Evolutionary conservation across 2,329 filamentous ascomycete species (phyloP).

Genomic region (Hypocrella siamensis): DNA sequence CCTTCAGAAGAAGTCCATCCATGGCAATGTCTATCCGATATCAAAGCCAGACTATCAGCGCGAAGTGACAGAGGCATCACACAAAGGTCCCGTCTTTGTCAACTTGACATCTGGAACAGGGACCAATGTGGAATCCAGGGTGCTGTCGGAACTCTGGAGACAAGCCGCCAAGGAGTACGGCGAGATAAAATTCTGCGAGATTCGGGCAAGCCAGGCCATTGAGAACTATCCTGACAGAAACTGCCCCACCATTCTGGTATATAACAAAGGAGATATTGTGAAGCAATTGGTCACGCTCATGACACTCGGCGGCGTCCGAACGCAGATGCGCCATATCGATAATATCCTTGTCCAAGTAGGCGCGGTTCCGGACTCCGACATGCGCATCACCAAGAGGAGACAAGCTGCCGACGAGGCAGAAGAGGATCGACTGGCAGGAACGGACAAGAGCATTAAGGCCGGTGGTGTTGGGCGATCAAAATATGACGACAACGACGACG

Average conservation of each 20-base stretch:
- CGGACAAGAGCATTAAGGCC: conserved; percentile 31
- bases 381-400: conserved; percentile 52
- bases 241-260: conserved; percentile 84
- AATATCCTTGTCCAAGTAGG: conserved; percentile 68
- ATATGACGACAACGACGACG: conserved; percentile 25
- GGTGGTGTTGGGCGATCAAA: conserved; percentile 30
- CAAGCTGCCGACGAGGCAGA: conserved; percentile 44
- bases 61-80: conserved; percentile 83
- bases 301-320: conserved; percentile 58
- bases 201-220: conserved; percentile 80
- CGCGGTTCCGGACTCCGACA: conserved; percentile 63
- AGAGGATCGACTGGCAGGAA: conserved; percentile 31
- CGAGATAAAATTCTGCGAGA: conserved; percentile 96
- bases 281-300: conserved; percentile 83
- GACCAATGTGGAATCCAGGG: conserved; percentile 69
- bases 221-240: conserved; percentile 93
- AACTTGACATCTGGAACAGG: conserved; percentile 66
- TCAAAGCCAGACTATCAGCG: conserved; percentile 87
- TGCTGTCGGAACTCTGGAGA: conserved; percentile 75
- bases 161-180: conserved; percentile 73
- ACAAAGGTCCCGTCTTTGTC: conserved; percentile 54
- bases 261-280: conserved; percentile 82
- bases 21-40: conserved; percentile 83
- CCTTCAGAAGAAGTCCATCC: conserved; percentile 60
- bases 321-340: conserved; percentile 62